phyloP scores from a whole-genome alignment of 2,329 filamentous ascomycete species.

The Cladorrhinum sp. region DNA sequence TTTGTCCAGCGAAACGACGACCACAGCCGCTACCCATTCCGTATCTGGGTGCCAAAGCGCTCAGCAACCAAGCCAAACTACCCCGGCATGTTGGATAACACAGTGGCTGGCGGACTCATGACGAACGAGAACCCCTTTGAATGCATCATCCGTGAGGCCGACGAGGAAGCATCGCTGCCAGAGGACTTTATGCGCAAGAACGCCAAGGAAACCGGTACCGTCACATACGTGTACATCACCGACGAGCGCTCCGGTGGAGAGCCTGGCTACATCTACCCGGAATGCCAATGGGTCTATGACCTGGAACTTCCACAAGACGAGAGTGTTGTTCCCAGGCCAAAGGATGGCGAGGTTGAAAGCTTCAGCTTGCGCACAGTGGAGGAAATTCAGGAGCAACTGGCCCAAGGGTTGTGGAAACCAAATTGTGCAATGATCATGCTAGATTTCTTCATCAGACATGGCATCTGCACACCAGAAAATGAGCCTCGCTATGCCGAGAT shows the following conservation, averaged over 20 bases:
- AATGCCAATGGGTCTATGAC: conserved; percentile 90
- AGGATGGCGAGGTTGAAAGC: conserved; percentile 84
- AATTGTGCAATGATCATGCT: conserved; percentile 83
- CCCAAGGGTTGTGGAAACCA: conserved; percentile 78
- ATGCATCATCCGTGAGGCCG: conserved; percentile 78
- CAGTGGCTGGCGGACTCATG: conserved; percentile 79
- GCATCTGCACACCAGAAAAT: conserved; percentile 73
- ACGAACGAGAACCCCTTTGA: conserved; percentile 78
- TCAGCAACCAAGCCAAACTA: conserved; percentile 80
- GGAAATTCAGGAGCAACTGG: conserved; percentile 69
- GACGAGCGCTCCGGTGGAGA: conserved; percentile 76
- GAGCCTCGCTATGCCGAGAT: conserved; percentile 79
- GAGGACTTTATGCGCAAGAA: conserved; percentile 63
- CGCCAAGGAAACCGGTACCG: conserved; percentile 60
- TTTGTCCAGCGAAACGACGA: conserved; percentile 54
- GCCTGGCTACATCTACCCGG: conserved; percentile 78
- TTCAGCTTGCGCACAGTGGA: conserved; percentile 76
- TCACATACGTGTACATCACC: conserved; percentile 84
- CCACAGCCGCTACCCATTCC: conserved; percentile 52
- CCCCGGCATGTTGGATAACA: conserved; percentile 90
- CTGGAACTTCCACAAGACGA: conserved; percentile 65
- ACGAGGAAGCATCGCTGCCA: conserved; percentile 82
- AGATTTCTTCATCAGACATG: conserved; percentile 87
- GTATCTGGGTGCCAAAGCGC: conserved; percentile 81
- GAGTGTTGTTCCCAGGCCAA: conserved; percentile 66